phyloP scores from a whole-genome alignment of 495 filamentous ascomycete species.

The Penicillium riverlandense region DNA sequence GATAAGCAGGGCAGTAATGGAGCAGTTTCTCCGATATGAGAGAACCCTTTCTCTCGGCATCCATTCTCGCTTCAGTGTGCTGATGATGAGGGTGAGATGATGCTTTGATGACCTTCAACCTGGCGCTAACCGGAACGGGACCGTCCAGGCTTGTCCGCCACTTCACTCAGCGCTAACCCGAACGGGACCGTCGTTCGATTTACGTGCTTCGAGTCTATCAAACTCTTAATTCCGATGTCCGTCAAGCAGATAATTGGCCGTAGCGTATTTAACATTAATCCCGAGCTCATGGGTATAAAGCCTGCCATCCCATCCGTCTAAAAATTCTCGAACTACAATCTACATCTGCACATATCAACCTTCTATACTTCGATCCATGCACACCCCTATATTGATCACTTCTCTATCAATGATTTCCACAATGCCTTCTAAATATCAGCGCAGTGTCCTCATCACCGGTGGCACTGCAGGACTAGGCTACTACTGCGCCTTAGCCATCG shows the following conservation, averaged over 20 bases:
- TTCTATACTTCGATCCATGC: background rate
- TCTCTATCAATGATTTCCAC: background rate
- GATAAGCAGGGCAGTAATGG: slow-evolving; percentile 12
- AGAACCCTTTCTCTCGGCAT: background rate
- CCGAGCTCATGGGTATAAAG: too few relatives aligned
- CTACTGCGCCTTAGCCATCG: slow-evolving; percentile 24
- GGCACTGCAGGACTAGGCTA: slow-evolving; percentile 32
- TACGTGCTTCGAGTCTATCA: too few relatives aligned
- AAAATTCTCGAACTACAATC: too few relatives aligned
- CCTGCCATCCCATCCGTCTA: too few relatives aligned
- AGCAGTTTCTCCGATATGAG: slow-evolving; percentile 5
- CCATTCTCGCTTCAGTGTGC: background rate
- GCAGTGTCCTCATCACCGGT: slow-evolving; percentile 38
- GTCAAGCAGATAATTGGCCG: too few relatives aligned
- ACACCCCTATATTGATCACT: too few relatives aligned
- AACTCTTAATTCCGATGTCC: too few relatives aligned
- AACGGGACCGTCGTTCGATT: too few relatives aligned
- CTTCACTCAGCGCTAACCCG: too few relatives aligned
- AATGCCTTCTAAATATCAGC: slow-evolving; percentile 3
- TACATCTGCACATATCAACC: background rate
- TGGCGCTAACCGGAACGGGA: background rate
- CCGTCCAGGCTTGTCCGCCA: background rate
- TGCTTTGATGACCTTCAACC: background rate
- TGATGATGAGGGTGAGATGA: background rate
- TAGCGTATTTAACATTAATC: too few relatives aligned